phyloP scores from a whole-genome alignment of 1,284 basidiomycete genomes.

The Papiliotrema fonsecae region DNA sequence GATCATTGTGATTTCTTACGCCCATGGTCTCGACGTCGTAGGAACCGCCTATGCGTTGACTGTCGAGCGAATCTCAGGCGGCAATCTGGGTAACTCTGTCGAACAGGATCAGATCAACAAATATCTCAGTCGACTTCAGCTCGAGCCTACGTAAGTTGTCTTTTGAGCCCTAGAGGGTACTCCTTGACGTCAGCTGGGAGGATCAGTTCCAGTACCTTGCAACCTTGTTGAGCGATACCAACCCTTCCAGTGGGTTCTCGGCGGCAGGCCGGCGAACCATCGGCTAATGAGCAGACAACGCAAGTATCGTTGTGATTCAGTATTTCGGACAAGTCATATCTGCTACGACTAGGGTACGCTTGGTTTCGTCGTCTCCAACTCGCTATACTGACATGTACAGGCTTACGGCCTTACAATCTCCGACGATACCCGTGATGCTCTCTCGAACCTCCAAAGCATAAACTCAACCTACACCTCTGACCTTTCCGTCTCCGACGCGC shows the following conservation, averaged over 20 bases:
- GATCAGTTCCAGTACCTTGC: neutral
- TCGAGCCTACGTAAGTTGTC: slow-evolving; percentile 16
- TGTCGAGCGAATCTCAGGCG: neutral
- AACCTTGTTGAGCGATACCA: neutral
- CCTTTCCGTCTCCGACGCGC: no score
- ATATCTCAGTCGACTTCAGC: slow-evolving; percentile 8
- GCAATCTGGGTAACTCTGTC: neutral
- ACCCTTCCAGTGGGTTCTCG: neutral
- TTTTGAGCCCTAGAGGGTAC: no score
- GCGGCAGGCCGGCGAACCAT: neutral
- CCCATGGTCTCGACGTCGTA: slow-evolving; percentile 5
- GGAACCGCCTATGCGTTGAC: slow-evolving; percentile 1
- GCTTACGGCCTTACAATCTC: slow-evolving; percentile 20
- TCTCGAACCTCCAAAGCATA: slow-evolving; percentile 13
- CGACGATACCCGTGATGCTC: slow-evolving; percentile 6
- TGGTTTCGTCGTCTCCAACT: neutral
- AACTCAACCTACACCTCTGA: slow-evolving; percentile 12
- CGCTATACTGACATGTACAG: slow-evolving; percentile 6
- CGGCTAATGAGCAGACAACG: slow-evolving; percentile 9
- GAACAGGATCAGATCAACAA: neutral
- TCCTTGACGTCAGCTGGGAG: no score
- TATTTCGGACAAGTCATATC: slow-evolving; percentile 24
- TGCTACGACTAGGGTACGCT: slow-evolving; percentile 6
- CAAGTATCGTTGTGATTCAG: slow-evolving; percentile 16
- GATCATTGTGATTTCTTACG: slow-evolving; percentile 3